phyloP scores from a whole-genome alignment of 345 rosid species.

The Lenwebbia sp. region DNA sequence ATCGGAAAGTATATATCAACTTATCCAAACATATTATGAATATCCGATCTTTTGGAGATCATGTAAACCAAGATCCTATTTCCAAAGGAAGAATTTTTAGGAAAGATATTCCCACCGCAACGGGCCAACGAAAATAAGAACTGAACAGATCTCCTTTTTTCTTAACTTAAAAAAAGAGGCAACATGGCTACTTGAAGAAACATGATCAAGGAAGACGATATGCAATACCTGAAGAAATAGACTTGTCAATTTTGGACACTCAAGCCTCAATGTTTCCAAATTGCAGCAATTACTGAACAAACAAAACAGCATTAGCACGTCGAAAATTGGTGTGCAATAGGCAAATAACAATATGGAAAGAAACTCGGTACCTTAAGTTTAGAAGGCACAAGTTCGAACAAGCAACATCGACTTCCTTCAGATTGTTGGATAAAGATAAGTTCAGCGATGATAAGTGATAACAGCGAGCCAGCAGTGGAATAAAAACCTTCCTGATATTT shows the following conservation, averaged over 20 bases:
- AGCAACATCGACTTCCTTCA: conserved; percentile 81
- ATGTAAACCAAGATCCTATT: not conserved
- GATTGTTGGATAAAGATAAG: conserved; percentile 70
- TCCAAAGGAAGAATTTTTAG: not conserved
- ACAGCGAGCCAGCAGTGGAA: conserved; percentile 75
- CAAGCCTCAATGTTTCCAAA: conserved; percentile 74
- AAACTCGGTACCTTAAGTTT: conserved; percentile 52
- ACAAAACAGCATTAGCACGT: not conserved
- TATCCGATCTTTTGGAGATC: not conserved
- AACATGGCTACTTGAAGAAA: not conserved
- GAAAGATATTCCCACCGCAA: not conserved
- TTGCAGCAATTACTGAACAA: conserved; percentile 70
- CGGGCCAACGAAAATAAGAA: not conserved
- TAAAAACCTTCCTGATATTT: conserved; percentile 77
- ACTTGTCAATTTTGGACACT: conserved; percentile 74
- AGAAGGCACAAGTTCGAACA: conserved; percentile 66
- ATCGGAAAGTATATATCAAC: not conserved
- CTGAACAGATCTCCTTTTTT: not conserved
- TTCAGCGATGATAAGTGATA: conserved; percentile 67
- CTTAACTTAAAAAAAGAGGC: not conserved
- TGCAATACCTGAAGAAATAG: conserved; percentile 37
- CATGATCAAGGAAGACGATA: not conserved
- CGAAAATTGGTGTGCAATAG: not conserved
- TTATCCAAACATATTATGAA: not conserved
- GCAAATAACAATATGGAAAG: not conserved